Base-by-base conservation (phyloP, 2,329 filamentous ascomycete species). In the Cladosporium colombiae region DNA sequence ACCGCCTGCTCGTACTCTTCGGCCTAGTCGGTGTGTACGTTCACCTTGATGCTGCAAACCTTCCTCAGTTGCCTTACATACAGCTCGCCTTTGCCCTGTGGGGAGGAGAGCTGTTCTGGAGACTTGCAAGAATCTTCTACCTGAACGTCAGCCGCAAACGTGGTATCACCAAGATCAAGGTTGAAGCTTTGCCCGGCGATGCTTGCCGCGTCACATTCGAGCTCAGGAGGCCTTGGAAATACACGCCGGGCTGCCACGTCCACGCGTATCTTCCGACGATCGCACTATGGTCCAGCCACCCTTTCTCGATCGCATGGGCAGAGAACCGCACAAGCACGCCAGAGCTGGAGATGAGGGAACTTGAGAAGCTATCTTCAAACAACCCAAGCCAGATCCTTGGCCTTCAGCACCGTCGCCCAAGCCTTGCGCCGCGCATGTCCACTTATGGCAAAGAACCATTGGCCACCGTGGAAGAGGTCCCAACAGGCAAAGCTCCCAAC, bases 31-130 rank as follows among this genome's bases (percentile, higher is more conserved):
- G 88, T 73, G 88, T 93, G 10, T 95, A 89, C 85, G 81, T 93
- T 44, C 95, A 98, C 81, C 88, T 92, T 72, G 83, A 86, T 53
- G 81, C 91, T 11, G 86, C 91, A 31, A 78, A 82, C 4, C 81
- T 92, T 10, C 81, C 90, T 3, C 90, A 94, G 74, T 82, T 91
- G 55, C 83, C 88, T 1, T 96, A 91, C 83, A 84, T 97, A 72
- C 82, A 92, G 68, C 86, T 88, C 37, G 85, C 93, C 66, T 82
- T 96, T 70, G 74, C 85, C n/a, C 79, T 97, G 49, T 99, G 93
- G 93, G 84, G 85, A 44, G 79, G 83, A 7, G 94, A 97, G 73
- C 82, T 82, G 67, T 68, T 79, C 33, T 76, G 78, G 69, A 82
- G 86, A 37, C 71, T 84, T 23, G 65, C 76, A 29, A 81, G 83